These are phyloP conservation scores for Fusarium humuli DNA, from an alignment of 2,329 filamentous ascomycete genomes.

Conservation along the genomic window DNA sequence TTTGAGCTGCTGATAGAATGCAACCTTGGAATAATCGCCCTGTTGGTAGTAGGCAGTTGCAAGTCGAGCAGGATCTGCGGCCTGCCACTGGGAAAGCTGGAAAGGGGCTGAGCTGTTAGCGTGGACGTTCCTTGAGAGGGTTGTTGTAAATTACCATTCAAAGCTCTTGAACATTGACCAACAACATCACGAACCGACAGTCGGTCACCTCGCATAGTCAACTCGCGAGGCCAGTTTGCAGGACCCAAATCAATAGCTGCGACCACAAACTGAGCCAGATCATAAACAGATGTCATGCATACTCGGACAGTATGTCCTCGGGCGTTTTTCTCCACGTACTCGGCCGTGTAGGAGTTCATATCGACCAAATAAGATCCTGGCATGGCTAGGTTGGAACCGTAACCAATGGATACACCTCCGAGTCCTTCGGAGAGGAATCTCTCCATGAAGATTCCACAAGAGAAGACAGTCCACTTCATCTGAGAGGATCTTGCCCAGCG, in stretches of 20 bases:
- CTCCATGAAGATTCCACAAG: slow-evolving; percentile 81
- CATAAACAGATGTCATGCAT: slow-evolving; percentile 75
- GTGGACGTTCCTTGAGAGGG: not conserved
- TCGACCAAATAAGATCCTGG: slow-evolving; percentile 76
- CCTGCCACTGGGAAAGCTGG: slow-evolving; percentile 53
- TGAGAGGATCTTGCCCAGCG: slow-evolving; percentile 60
- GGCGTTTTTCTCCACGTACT: slow-evolving; percentile 68
- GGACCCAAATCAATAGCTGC: slow-evolving; percentile 73
- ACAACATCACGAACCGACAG: slow-evolving; percentile 71
- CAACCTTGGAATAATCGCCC: slow-evolving; percentile 61
- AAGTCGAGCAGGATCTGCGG: slow-evolving; percentile 56
- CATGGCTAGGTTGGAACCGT: slow-evolving; percentile 62
- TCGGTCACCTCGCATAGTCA: slow-evolving; percentile 75
- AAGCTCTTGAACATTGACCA: slow-evolving; percentile 59
- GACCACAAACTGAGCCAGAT: slow-evolving; percentile 77
- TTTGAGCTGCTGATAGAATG: slow-evolving; percentile 70
- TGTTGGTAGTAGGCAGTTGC: slow-evolving; percentile 58
- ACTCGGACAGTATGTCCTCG: slow-evolving; percentile 65
- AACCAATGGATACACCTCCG: slow-evolving; percentile 68
- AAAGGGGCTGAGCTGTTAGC: slow-evolving; percentile 55
- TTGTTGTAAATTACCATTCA: slow-evolving; percentile 55
- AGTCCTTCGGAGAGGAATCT: slow-evolving; percentile 77
- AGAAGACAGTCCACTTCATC: slow-evolving; percentile 77
- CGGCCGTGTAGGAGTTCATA: slow-evolving; percentile 66
- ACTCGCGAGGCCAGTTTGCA: slow-evolving; percentile 73